A percentile compares a stretch with the other conserved stretches of the same genome.
Evolutionary conservation across 2,329 filamentous ascomycete genomes (phyloP).

Genomic region (Colletotrichum magnum): DNA sequence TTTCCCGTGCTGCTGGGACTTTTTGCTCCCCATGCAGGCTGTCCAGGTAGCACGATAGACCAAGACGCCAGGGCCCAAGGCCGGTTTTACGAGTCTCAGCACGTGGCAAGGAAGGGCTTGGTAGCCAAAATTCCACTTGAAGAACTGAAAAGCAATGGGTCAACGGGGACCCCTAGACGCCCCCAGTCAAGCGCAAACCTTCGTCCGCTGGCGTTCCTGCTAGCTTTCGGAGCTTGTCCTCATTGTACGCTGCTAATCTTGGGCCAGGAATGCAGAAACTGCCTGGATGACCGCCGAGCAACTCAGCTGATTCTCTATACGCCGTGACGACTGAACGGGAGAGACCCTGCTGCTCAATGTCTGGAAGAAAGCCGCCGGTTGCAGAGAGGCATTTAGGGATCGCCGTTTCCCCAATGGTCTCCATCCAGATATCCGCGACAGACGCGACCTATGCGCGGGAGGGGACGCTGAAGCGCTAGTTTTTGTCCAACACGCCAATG

Average conservation of each 20-base stretch:
- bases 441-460: slow-evolving; percentile 4
- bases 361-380: background rate
- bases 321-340: slow-evolving; percentile 3
- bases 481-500: background rate
- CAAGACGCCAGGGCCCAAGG: slow-evolving; percentile 11
- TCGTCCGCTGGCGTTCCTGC: slow-evolving; percentile 5
- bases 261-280: background rate
- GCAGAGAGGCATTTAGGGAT: slow-evolving; percentile 15
- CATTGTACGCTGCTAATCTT: background rate
- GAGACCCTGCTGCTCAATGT: slow-evolving; percentile 5
- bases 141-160: slow-evolving; percentile 28
- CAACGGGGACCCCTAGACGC: slow-evolving; percentile 20
- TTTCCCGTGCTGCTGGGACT: slow-evolving; percentile 17
- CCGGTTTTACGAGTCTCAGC: slow-evolving; percentile 17
- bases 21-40: slow-evolving; percentile 7
- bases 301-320: background rate
- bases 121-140: slow-evolving; percentile 25
- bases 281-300: background rate
- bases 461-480: slow-evolving; percentile 6
- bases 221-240: slow-evolving; percentile 10
- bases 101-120: slow-evolving; percentile 39
- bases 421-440: slow-evolving; percentile 21
- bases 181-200: slow-evolving; percentile 19
- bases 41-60: slow-evolving; percentile 1
- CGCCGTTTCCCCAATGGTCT: slow-evolving; percentile 3